These are phyloP conservation scores for Fusarium sambucinum DNA, from an alignment of 2,329 filamentous ascomycete species.

Conservation along the genomic window DNA sequence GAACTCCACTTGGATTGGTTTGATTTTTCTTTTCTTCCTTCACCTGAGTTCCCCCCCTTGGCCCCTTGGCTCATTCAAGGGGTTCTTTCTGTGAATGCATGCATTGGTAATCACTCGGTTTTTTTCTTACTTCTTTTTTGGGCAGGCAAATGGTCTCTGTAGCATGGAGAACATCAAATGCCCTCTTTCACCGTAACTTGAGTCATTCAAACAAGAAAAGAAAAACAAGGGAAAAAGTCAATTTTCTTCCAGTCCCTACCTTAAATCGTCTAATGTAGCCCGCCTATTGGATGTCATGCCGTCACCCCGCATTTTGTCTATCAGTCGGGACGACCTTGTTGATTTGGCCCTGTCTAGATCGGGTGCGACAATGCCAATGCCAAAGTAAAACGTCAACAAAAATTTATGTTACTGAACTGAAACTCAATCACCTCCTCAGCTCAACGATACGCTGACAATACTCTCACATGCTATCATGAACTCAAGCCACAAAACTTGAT, in stretches of 20 bases:
- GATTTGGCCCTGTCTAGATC: slow-evolving; percentile 26
- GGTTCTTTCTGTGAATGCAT: slow-evolving; percentile 7
- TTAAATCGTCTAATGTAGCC: slow-evolving; percentile 2
- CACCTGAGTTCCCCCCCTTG: slow-evolving; percentile 30
- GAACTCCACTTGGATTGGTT: slow-evolving; percentile 17
- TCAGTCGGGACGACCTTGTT: slow-evolving; percentile 37
- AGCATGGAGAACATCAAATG: background rate
- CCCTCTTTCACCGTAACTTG: slow-evolving; percentile 8
- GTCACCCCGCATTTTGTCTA: slow-evolving; percentile 40
- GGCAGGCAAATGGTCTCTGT: background rate
- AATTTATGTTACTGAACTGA: slow-evolving; percentile 30
- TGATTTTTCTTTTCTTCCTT: slow-evolving; percentile 12
- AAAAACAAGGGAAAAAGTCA: slow-evolving; percentile 2
- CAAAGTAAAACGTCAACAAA: slow-evolving; percentile 33
- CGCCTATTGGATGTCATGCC: slow-evolving; percentile 37
- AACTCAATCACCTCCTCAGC: slow-evolving; percentile 28
- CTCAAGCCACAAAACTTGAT: slow-evolving; percentile 15
- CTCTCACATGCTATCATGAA: slow-evolving; percentile 19
- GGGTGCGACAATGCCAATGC: slow-evolving; percentile 14
- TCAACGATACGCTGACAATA: slow-evolving; percentile 6
- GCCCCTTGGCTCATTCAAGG: slow-evolving; percentile 28
- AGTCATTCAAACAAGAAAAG: slow-evolving; percentile 6
- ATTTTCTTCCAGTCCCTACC: background rate
- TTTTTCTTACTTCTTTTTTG: background rate
- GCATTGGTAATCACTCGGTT: slow-evolving; percentile 29